These are phyloP conservation scores for Diplotaxis tenuifolia DNA, from an alignment of 345 rosid genomes.

Conservation along the genomic window DNA sequence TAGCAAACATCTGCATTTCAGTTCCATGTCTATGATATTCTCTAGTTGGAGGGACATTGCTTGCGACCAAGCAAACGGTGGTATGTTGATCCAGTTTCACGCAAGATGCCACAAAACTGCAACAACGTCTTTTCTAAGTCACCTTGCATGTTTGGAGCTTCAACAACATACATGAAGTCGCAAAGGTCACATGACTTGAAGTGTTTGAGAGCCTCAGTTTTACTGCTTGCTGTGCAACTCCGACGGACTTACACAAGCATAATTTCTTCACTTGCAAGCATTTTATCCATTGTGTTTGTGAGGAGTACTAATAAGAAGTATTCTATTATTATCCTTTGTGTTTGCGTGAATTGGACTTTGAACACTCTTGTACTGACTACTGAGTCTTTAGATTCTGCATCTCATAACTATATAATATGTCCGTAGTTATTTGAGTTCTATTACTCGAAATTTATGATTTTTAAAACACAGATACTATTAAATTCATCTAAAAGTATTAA, in stretches of 20 bases:
- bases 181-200: not conserved
- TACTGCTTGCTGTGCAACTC: not conserved
- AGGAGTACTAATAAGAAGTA: constrained; percentile 36
- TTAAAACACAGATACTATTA: not conserved
- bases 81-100: not conserved
- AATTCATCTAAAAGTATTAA: not conserved
- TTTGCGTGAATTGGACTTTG: constrained; percentile 15
- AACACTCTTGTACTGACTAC: constrained; percentile 18
- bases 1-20: not conserved
- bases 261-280: not conserved
- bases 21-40: not conserved
- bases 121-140: too few relatives aligned
- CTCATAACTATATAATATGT: not conserved
- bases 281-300: constrained; percentile 13
- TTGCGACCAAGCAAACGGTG: not conserved
- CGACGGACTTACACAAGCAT: not conserved
- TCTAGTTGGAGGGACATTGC: not conserved
- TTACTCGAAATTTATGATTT: not conserved
- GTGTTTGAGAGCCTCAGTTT: not conserved
- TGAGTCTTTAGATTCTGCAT: constrained; percentile 19
- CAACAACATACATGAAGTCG: not conserved
- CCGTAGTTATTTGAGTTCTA: not conserved
- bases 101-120: not conserved
- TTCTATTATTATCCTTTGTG: not conserved
- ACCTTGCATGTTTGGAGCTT: too few relatives aligned